These are phyloP conservation scores for Moesziomyces sp. DNA, from an alignment of 1,284 basidiomycete species.

Conservation along the genomic window DNA sequence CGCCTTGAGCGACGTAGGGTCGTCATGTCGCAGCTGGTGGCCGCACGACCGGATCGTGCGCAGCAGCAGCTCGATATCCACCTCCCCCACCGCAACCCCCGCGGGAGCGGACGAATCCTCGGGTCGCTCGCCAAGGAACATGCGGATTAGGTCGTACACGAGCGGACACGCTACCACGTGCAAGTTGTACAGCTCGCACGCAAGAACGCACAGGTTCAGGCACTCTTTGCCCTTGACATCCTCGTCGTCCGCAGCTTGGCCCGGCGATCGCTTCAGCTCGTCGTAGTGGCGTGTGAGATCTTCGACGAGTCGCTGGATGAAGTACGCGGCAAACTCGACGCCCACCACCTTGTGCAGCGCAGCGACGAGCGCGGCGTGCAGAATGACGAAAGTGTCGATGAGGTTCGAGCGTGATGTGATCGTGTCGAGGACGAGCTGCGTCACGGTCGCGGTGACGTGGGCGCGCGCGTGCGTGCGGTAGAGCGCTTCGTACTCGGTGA, in stretches of 20 bases:
- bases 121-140: constrained; percentile 73
- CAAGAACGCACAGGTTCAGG: constrained; percentile 85
- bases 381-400: constrained; percentile 85
- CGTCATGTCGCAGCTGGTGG: constrained; percentile 58
- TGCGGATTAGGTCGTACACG: constrained; percentile 88
- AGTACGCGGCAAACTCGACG: constrained; percentile 82
- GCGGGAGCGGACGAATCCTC: constrained; percentile 2
- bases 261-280: constrained; percentile 1
- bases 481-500: constrained; percentile 80
- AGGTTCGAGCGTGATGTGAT: constrained; percentile 85
- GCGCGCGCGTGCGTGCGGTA: constrained; percentile 82
- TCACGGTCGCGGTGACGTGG: constrained; percentile 86
- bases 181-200: constrained; percentile 95
- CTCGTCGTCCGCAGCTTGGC: constrained; percentile 33
- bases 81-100: constrained; percentile 16
- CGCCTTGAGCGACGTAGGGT: constrained; percentile 54
- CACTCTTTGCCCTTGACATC: constrained; percentile 76
- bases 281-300: constrained; percentile 37
- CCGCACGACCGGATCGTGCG: constrained; percentile 76
- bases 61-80: constrained; percentile 80
- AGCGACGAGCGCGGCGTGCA: constrained; percentile 88
- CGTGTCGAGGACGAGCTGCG: constrained; percentile 81
- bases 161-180: constrained; percentile 88
- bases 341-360: constrained; percentile 86
- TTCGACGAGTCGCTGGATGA: constrained; percentile 53